Evolutionary conservation across 768 basidiomycete species (phyloP), one percentile per base, ranked within the genome.

Genomic region (Termitomyces sp.): DNA sequence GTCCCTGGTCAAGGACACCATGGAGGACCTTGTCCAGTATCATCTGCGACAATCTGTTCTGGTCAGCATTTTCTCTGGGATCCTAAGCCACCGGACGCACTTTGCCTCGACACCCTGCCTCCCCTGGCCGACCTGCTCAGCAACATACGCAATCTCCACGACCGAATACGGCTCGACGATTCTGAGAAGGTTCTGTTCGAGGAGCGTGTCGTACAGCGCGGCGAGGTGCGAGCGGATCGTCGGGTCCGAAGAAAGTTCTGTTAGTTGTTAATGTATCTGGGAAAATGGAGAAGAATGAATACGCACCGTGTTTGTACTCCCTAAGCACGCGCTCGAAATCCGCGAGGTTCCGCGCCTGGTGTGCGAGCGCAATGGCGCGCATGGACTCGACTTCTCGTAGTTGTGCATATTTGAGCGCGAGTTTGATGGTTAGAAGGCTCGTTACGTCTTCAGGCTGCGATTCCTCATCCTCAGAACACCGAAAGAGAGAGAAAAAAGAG

Each of bases 81-180:
- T n/a, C n/a, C n/a, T n/a, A n/a, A n/a, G n/a, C n/a, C n/a, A n/a
- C n/a, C n/a, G n/a, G n/a, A 75, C 88, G 62, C 60, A 95, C 94
- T 97, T 98, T 22, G 87, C 83, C 73, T 98, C 95, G 22, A 98
- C 94, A 8, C 84, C 86, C 68, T 92, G 89, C 49, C 91, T 75
- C 14, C 89, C 93, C 76, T 96, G 95, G 1, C 91, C 89, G 5
- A 98, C 96, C 13, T 67, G 64, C 53, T 91, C 88, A 67, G 96
- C 96, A 18, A 99, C 90, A 67, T 95, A 85, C 53, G 86, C 86
- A 22, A 99, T 83, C 73, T 98, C 95, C 16, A 99, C 91, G 8
- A 91, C 82, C 10, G 88, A 91, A 72, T 96, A 99, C 1, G 95
- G 96, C 75, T 99, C 96, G 24, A 98, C 92, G 63, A 98, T 95